Evolutionary conservation across 2,329 filamentous ascomycete species (phyloP).

Genomic region (Diplodia corticola): DNA sequence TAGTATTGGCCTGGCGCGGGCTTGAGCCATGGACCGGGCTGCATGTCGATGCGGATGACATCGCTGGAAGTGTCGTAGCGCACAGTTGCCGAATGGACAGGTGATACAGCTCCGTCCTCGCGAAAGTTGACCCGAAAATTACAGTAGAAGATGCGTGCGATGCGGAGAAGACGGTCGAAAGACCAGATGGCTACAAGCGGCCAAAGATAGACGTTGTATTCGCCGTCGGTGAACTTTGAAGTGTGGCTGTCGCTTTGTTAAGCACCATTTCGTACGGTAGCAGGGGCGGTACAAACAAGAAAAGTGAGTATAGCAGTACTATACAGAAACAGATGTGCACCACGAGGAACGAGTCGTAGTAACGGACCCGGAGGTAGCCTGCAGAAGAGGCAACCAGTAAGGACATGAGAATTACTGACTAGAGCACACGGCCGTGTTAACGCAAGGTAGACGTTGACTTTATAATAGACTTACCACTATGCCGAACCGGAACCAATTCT

Average conservation of each 20-base stretch:
- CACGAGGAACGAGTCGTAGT: constrained; percentile 49
- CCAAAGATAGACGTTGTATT: constrained; percentile 55
- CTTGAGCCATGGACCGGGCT: constrained; percentile 37
- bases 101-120: constrained; percentile 31
- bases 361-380: constrained; percentile 53
- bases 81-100: constrained; percentile 37
- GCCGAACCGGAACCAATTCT: not conserved
- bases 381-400: constrained; percentile 49
- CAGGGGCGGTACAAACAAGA: constrained; percentile 44
- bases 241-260: constrained; percentile 45
- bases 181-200: constrained; percentile 53
- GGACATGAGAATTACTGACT: constrained; percentile 46
- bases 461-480: not conserved
- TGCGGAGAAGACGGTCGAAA: constrained; percentile 50
- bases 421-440: not conserved
- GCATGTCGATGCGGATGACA: constrained; percentile 50
- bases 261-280: not conserved
- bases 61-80: constrained; percentile 48
- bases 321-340: constrained; percentile 45
- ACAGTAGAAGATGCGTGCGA: constrained; percentile 47
- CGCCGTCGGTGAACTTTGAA: constrained; percentile 51
- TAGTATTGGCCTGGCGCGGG: constrained; percentile 52
- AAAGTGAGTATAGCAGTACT: constrained; percentile 53
- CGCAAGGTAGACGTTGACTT: not conserved
- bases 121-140: constrained; percentile 42